Evolutionary conservation across 257 asterid genomes (phyloP).

Genomic region (Scutellaria barbata): DNA sequence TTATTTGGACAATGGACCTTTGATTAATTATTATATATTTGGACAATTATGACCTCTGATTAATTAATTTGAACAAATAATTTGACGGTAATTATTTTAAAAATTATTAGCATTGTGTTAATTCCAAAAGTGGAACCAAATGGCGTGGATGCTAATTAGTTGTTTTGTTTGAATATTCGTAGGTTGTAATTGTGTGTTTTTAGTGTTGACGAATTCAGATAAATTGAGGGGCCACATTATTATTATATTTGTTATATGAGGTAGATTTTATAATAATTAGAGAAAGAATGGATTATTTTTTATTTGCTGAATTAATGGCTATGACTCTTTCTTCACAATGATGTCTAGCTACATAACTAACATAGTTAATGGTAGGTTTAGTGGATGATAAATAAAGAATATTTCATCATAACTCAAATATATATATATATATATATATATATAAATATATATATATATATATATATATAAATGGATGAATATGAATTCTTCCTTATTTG

Average conservation of each 20-base stretch:
- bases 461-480: no score
- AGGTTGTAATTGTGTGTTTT: no score
- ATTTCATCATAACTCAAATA: background rate
- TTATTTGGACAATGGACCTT: background rate
- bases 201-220: no score
- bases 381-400: background rate
- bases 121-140: no score
- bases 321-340: slow-evolving; percentile 25
- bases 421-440: no score
- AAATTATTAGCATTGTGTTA: background rate
- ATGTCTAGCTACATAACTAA: background rate
- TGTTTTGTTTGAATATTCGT: no score
- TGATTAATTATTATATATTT: background rate
- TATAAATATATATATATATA: no score
- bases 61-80: background rate
- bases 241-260: no score
- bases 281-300: background rate
- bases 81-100: no score
- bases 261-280: background rate
- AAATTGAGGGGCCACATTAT: no score
- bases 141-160: no score
- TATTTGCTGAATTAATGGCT: slow-evolving; percentile 2
- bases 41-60: slow-evolving; percentile 17
- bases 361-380: background rate
- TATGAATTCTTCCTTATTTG: no score